Conservation (phyloP, 129 eudicot genomes). For the Tanacetum coccineum region DNA sequence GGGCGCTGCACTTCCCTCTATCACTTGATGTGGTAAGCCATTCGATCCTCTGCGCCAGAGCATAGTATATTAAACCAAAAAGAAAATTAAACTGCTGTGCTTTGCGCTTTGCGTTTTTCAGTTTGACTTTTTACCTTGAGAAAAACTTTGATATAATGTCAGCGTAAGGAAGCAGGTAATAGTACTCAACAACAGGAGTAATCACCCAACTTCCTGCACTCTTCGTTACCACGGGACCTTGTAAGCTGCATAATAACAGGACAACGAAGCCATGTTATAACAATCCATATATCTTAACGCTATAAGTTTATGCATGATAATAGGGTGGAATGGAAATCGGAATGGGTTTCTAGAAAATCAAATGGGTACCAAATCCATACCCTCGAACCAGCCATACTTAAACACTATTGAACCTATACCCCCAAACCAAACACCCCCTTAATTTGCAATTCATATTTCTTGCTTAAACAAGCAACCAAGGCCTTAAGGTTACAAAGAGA, state of each 20-base stretch:
- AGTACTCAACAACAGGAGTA: constrained; percentile 60
- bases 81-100: constrained; percentile 3
- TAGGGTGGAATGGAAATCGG: too few relatives aligned
- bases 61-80: constrained; percentile 11
- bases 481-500: constrained; percentile 10
- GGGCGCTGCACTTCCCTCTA: constrained; percentile 11
- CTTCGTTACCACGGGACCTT: constrained; percentile 57
- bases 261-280: constrained; percentile 14
- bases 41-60: constrained; percentile 36
- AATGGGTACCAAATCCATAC: constrained; percentile 1
- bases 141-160: constrained; percentile 43
- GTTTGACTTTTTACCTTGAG: constrained; percentile 39
- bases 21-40: constrained; percentile 17
- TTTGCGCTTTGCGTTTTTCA: background rate
- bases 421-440: background rate
- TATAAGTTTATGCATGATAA: too few relatives aligned
- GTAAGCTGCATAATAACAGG: constrained; percentile 46
- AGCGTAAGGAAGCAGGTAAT: constrained; percentile 68
- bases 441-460: background rate
- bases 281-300: constrained; percentile 5
- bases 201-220: constrained; percentile 45
- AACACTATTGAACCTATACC: too few relatives aligned
- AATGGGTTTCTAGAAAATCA: too few relatives aligned
- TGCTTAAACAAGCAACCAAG: too few relatives aligned
- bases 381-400: too few relatives aligned